A percentile compares a stretch with the other conserved stretches of the same genome.
These are phyloP conservation scores for Phalaenopsis aphrodite DNA, from an alignment of 106 monocot species.

Conservation along the genomic window DNA sequence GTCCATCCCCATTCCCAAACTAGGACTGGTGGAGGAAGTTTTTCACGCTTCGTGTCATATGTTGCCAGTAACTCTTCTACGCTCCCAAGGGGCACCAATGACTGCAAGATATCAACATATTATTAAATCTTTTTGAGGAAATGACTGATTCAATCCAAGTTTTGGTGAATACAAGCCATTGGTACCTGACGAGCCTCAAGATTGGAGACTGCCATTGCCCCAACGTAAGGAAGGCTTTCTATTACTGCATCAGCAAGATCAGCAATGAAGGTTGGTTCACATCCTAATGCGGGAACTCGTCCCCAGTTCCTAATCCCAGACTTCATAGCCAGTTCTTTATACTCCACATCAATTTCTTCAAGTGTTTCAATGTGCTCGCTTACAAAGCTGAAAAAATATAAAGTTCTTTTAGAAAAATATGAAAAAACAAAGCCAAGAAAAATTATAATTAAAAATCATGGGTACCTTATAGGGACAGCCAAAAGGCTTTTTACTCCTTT, in stretches of 20 bases:
- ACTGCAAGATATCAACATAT: constrained; percentile 27
- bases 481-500: constrained; percentile 88
- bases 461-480: constrained; percentile 93
- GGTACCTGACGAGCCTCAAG: constrained; percentile 96
- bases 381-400: constrained; percentile 57
- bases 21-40: constrained; percentile 85
- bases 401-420: not conserved
- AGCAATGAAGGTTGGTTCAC: constrained; percentile 83
- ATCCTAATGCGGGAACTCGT: constrained; percentile 95
- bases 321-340: constrained; percentile 82
- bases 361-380: constrained; percentile 99
- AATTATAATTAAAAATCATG: not conserved
- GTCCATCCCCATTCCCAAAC: constrained; percentile 99
- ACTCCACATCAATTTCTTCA: constrained; percentile 99
- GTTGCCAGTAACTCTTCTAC: constrained; percentile 93
- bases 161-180: not conserved
- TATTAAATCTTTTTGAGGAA: too few relatives aligned
- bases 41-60: constrained; percentile 73
- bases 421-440: too few relatives aligned
- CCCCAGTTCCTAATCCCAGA: constrained; percentile 93
- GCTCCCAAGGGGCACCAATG: constrained; percentile 88
- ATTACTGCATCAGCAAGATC: constrained; percentile 98
- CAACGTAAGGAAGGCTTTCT: constrained; percentile 97
- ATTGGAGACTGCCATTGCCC: constrained; percentile 97
- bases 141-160: too few relatives aligned